A percentile compares a stretch with the other conserved stretches of the same genome.
Conservation (phyloP, 257 asterid species). For the Catharanthus roseus region DNA sequence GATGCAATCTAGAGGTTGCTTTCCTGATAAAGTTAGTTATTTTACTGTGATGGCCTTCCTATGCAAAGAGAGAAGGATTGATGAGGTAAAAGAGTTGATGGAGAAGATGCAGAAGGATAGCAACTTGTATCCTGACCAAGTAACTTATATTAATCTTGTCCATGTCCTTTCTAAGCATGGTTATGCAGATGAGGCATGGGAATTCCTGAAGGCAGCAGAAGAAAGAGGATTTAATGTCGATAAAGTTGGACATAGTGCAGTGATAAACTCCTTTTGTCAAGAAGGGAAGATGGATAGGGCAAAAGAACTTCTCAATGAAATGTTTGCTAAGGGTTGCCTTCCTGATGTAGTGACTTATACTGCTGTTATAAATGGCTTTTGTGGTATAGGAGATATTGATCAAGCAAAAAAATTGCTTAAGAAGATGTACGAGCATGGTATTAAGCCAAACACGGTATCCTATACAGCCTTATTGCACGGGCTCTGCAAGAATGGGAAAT, state of each 20-base stretch:
- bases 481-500: conserved; percentile 65
- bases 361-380: conserved; percentile 69
- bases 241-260: conserved; percentile 71
- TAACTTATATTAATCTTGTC: conserved; percentile 57
- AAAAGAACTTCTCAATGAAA: conserved; percentile 70
- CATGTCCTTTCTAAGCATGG: conserved; percentile 79
- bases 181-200: conserved; percentile 64
- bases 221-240: conserved; percentile 60
- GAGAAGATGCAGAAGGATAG: conserved; percentile 64
- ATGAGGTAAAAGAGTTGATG: conserved; percentile 55
- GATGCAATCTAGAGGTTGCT: conserved; percentile 66
- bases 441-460: conserved; percentile 78
- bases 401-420: conserved; percentile 70
- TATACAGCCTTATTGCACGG: conserved; percentile 77
- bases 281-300: conserved; percentile 61
- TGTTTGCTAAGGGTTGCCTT: conserved; percentile 60
- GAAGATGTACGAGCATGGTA: conserved; percentile 79
- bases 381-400: conserved; percentile 51
- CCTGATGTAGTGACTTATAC: conserved; percentile 98
- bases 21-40: conserved; percentile 81
- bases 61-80: conserved; percentile 55
- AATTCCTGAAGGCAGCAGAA: conserved; percentile 68
- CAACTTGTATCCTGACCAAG: conserved; percentile 63
- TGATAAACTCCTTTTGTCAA: conserved; percentile 63
- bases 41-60: conserved; percentile 61